A percentile compares a stretch with the other conserved stretches of the same genome.
These are phyloP conservation scores for Colletotrichum salicis DNA, from an alignment of 2,329 filamentous ascomycete species.

Conservation along the genomic window DNA sequence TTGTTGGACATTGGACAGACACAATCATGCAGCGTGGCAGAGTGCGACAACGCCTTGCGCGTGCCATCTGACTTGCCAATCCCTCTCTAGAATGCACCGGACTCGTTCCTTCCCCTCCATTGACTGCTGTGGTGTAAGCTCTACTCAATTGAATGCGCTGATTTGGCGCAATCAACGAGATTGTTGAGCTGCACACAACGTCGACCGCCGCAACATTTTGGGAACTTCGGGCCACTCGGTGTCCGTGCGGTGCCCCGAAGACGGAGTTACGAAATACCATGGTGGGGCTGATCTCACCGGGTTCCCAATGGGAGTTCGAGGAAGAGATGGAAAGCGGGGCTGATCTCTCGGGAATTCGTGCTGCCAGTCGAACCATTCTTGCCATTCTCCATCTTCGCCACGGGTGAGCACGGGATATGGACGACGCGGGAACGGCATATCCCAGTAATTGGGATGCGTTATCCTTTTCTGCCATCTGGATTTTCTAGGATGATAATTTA, in stretches of 20 bases:
- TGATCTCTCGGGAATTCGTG: not conserved
- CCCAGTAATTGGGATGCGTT: not conserved
- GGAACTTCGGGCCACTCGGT: not conserved
- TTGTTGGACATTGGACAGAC: not conserved
- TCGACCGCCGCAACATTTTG: too few relatives aligned
- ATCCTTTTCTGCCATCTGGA: conserved; percentile 13
- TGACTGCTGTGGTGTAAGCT: not conserved
- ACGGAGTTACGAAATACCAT: not conserved
- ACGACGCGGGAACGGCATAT: not conserved
- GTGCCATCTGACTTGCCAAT: conserved; percentile 7
- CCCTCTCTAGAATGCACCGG: not conserved
- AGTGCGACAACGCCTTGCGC: not conserved
- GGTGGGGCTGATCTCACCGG: not conserved
- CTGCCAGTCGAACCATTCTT: conserved; percentile 13
- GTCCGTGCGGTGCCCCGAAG: not conserved
- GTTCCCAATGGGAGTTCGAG: not conserved
- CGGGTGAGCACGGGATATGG: not conserved
- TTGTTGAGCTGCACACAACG: conserved; percentile 1
- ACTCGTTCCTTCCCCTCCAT: not conserved
- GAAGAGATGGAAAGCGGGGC: not conserved
- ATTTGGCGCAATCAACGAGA: not conserved
- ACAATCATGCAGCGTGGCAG: not conserved
- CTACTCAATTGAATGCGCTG: not conserved
- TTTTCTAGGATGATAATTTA: not conserved
- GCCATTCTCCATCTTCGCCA: not conserved